Percentiles rank a stretch among this genome's conserved stretches.
Conservation (phyloP, 371 early-diverging fungal genomes). For the Mortierella sp. region DNA sequence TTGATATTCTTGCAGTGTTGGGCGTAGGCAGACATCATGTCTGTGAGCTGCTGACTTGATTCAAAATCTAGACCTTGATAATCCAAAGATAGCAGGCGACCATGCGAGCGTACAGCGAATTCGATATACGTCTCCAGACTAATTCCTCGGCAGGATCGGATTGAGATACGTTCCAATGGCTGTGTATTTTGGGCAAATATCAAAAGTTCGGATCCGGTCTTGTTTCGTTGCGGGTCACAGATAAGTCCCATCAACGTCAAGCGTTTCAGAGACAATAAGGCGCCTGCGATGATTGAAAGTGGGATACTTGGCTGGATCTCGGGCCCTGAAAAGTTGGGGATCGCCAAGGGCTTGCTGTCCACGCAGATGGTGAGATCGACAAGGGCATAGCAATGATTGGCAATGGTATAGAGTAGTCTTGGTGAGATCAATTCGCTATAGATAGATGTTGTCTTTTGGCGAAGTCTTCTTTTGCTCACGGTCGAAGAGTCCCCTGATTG, state of each 20-base stretch:
- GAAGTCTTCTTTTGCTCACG: conserved; percentile 28
- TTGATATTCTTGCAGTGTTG: conserved; percentile 36
- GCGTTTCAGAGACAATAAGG: conserved; percentile 38
- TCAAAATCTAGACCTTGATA: conserved; percentile 47
- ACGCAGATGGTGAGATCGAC: conserved; percentile 52
- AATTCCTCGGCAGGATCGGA: conserved; percentile 50
- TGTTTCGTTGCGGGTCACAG: conserved; percentile 45
- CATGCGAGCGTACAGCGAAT: conserved; percentile 33
- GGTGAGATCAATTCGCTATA: conserved; percentile 55
- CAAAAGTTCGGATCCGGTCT: conserved; percentile 50
- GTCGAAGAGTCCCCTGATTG: conserved; percentile 8
- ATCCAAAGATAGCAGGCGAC: conserved; percentile 27
- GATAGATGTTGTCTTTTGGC: conserved; percentile 54
- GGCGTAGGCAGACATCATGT: conserved; percentile 37
- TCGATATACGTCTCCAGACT: conserved; percentile 32
- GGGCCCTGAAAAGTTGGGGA: neutral
- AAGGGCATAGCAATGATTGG: conserved; percentile 50
- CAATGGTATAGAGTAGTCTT: conserved; percentile 46
- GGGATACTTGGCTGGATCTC: conserved; percentile 41
- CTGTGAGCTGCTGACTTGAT: conserved; percentile 38
- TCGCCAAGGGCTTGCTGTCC: conserved; percentile 21
- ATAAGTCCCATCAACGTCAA: conserved; percentile 46
- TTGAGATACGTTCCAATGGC: conserved; percentile 45
- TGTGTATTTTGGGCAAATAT: conserved; percentile 36
- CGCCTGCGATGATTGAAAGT: conserved; percentile 51